Evolutionary conservation across 495 filamentous ascomycete genomes (phyloP), one percentile per base, ranked within the genome.

Genomic region (Penicillium soppii): DNA sequence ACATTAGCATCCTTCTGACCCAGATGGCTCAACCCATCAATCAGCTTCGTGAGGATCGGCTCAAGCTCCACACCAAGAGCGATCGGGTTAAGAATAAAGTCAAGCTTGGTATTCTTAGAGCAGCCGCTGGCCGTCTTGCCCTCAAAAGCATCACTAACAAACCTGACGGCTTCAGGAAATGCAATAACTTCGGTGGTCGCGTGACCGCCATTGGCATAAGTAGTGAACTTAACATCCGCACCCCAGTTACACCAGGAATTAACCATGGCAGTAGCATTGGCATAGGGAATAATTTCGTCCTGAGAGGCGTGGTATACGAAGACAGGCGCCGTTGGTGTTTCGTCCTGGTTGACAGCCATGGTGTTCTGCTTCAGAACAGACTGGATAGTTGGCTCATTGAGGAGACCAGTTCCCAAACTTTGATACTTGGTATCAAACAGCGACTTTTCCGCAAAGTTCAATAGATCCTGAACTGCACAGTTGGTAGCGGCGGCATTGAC

Each of bases 271-370:
- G 47, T 39, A 1, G 64, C 59, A n/a, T 67, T 53, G 1, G 36
- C 15, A 19, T 67, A 69, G 0, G 67, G 69, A 20, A 70, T 72
- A 39, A 67, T 47, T 33, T 67, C 65, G 33, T 72, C 69, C 3
- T 66, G 38, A 6, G 57, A 52, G 7, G 61, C 63, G 40, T 72
- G 67, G 35, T 72, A 72, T 2, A 70, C 48, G 35, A 70, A 67
- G 7, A 68, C 52, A 3, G 69, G 69, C 1, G 60, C 66, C 0
- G 60, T 64, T 3, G 68, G 66, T 0, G 61, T 66, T 37, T 71
- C 66, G 1, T 44, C 39, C 26, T 50, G 25, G 5, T 65, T 55
- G 5, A 44, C 54, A 12, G 56, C 68, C 47, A 71, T 56, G 17
- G 26, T 55, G 21, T 64, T 67, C 20, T 65, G 22, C 7, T 33